Evolutionary conservation across 208 protist genomes (phyloP).

Genomic region (Entamoeba histolytica): DNA sequence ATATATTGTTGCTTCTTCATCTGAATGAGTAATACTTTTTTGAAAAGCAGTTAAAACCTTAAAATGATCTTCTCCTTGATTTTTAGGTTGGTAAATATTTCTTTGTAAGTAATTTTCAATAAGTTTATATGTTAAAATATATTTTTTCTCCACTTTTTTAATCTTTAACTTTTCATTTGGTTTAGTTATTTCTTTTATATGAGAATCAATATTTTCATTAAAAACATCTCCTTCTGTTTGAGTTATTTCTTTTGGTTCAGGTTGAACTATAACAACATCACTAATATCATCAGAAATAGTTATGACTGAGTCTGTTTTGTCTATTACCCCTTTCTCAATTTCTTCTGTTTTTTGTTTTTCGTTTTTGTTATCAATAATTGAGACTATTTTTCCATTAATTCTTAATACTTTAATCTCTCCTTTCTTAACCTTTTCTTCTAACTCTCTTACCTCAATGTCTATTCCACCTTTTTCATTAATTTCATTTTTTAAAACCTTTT

Average conservation of each 20-base stretch:
- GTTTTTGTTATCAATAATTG: neutral
- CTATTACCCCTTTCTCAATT: neutral
- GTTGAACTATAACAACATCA: neutral
- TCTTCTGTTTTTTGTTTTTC: neutral
- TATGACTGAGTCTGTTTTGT: neutral
- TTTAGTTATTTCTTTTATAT: neutral
- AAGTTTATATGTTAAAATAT: neutral
- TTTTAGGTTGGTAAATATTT: neutral
- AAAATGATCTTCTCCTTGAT: neutral
- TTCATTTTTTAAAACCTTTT: neutral
- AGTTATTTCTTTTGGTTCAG: neutral
- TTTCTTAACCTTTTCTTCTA: too few relatives aligned
- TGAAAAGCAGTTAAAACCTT: neutral
- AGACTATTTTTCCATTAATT: too few relatives aligned
- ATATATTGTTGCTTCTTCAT: slow-evolving; percentile 36
- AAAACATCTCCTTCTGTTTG: neutral
- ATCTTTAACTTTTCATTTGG: neutral
- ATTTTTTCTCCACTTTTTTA: neutral
- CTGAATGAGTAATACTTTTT: slow-evolving; percentile 1
- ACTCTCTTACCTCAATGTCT: too few relatives aligned
- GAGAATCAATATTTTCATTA: neutral
- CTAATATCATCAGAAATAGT: neutral
- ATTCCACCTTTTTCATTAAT: neutral
- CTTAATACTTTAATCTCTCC: too few relatives aligned
- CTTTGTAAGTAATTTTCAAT: neutral